phyloP scores from a whole-genome alignment of 495 filamentous ascomycete species.

The Xylaria nigripes region DNA sequence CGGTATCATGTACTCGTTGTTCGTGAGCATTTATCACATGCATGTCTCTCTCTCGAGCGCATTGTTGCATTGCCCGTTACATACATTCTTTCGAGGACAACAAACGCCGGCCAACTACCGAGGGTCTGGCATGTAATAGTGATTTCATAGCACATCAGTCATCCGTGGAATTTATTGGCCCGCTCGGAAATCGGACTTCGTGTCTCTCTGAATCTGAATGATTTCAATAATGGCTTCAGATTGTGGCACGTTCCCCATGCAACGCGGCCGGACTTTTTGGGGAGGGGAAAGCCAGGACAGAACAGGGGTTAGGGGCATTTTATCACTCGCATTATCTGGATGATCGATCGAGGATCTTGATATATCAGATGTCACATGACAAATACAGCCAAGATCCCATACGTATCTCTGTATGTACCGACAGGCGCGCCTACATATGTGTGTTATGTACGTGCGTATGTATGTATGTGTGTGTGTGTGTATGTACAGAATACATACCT shows the following conservation, averaged over 20 bases:
- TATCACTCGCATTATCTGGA: slow-evolving; percentile 2
- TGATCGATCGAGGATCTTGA: slow-evolving; percentile 7
- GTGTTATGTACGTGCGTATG: background rate
- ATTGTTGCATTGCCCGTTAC: background rate
- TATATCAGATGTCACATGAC: background rate
- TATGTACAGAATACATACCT: no score
- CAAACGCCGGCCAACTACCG: no score
- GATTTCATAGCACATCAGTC: no score
- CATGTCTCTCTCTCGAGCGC: background rate
- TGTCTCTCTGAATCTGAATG: background rate
- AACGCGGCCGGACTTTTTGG: background rate
- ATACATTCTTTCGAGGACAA: background rate
- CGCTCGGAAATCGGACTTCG: background rate
- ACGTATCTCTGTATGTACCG: no score
- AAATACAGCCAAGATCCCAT: background rate
- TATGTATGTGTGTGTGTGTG: background rate
- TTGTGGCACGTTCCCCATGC: background rate
- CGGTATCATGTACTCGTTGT: background rate
- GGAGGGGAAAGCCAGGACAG: no score
- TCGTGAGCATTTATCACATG: background rate
- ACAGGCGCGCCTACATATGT: no score
- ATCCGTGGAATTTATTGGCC: background rate
- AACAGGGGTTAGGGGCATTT: background rate
- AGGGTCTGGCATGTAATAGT: no score
- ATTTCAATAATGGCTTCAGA: background rate